Base-by-base conservation (phyloP, 1,284 basidiomycete species). In the Meripilus lineatus region DNA sequence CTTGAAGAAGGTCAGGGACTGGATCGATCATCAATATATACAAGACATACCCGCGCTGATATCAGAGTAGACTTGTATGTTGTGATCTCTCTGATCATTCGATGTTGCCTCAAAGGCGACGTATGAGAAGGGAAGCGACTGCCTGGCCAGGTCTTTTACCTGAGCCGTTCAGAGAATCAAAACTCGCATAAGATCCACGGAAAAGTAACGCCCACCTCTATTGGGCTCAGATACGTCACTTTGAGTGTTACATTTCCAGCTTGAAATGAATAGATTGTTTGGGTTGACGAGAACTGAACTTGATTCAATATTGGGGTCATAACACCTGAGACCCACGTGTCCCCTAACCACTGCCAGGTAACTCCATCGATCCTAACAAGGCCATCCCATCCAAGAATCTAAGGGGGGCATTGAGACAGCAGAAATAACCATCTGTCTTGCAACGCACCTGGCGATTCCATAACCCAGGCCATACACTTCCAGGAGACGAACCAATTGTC, bases 41-140 rank as follows among this genome's bases (percentile, higher is more conserved):
- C 38, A 50, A 44, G 26, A 28, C 56, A 35, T 46, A 61, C 53
- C 53, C 38, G 35, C 59, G 43, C 46, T 53, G 32, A 66, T 51
- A 51, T 66, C 55, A 38, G 58, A 53, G 52, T 63, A 58, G 22
- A 56, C 38, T 42, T 55, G 44, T 22, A 64, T 51, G 34, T 33
- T 22, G 43, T 61, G 61, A 36, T 50, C 18, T 13, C 39, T 23
- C 17, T 52, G 52, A 44, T 61, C 59, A 13, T 49, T 56, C 2
- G 61, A 53, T 11, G 32, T 33, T 7, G 52, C 59, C 18, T 53
- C 51, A 26, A 61, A 40, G 33, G 48, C 44, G 20, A 59, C 13
- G 47, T 64, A 57, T 5, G 55, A 35, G 35, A 56, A 53, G 21
- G 56, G 53, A 17, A 60, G 25, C 15, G 55, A 59, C 47, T 62